These are phyloP conservation scores for Nyctanthes arbortristis DNA, from an alignment of 257 asterid species.

Conservation along the genomic window DNA sequence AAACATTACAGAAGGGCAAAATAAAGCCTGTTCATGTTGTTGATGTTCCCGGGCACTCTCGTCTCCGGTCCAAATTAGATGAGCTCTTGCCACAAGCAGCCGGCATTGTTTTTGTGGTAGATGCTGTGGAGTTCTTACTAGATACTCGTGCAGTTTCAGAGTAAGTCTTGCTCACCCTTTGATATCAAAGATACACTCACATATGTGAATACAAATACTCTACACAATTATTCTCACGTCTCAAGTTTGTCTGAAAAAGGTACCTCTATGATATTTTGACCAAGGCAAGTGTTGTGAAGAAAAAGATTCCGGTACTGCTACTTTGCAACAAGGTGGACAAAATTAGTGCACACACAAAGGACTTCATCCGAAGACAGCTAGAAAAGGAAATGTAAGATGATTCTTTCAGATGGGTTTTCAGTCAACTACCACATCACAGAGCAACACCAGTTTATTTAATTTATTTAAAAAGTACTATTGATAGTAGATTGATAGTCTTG, in stretches of 20 bases:
- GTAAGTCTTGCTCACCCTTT: conserved; percentile 32
- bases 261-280: conserved; percentile 82
- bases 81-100: conserved; percentile 81
- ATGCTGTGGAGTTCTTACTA: conserved; percentile 68
- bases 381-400: conserved; percentile 50
- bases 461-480: too few relatives aligned
- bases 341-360: conserved; percentile 79
- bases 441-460: too few relatives aligned
- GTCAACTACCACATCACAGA: neutral
- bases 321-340: conserved; percentile 93
- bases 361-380: conserved; percentile 77
- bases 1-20: conserved; percentile 68
- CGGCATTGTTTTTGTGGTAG: conserved; percentile 23
- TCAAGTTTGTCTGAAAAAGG: conserved; percentile 37
- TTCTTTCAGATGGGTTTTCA: neutral
- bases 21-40: conserved; percentile 67
- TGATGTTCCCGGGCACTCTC: conserved; percentile 93
- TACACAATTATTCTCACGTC: neutral
- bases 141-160: conserved; percentile 74
- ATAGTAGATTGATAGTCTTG: too few relatives aligned
- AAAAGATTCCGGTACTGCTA: conserved; percentile 60
- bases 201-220: neutral
- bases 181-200: neutral
- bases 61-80: conserved; percentile 71
- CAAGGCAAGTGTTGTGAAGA: conserved; percentile 67